Conservation (phyloP, 768 basidiomycete genomes). For the Agaricus blazei region DNA sequence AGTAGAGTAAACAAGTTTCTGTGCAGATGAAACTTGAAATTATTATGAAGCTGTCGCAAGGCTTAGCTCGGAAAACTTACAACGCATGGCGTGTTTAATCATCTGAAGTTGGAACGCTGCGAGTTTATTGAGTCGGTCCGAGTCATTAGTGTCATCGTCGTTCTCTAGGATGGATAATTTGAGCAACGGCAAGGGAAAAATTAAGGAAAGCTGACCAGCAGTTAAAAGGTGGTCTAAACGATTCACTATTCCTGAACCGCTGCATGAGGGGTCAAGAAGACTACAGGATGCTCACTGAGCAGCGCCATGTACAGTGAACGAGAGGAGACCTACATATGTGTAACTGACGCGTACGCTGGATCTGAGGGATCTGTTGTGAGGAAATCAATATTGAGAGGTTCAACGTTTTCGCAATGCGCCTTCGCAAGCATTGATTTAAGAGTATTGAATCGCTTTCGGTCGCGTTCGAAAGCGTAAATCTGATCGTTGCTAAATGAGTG, state of each 20-base stretch:
- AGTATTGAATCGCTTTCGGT: conserved; percentile 75
- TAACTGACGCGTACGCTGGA: conserved; percentile 55
- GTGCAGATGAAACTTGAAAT: conserved; percentile 63
- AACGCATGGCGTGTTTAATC: conserved; percentile 94
- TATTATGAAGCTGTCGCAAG: not conserved
- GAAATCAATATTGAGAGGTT: conserved; percentile 78
- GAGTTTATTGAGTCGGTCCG: conserved; percentile 76
- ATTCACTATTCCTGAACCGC: conserved; percentile 90
- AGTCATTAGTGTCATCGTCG: conserved; percentile 51
- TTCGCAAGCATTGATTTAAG: conserved; percentile 82
- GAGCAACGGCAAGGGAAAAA: not conserved
- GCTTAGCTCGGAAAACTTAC: conserved; percentile 35
- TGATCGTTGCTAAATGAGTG: conserved; percentile 17
- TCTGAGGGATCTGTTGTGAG: conserved; percentile 69
- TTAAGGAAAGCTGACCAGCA: conserved; percentile 43
- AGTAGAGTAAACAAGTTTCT: conserved; percentile 94
- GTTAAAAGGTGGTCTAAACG: conserved; percentile 81
- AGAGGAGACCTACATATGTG: conserved; percentile 71
- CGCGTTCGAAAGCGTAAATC: conserved; percentile 88
- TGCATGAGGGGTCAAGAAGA: conserved; percentile 93
- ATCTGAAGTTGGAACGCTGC: conserved; percentile 86
- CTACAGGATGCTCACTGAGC: conserved; percentile 30
- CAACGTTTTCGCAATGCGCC: conserved; percentile 79
- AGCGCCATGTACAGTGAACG: not conserved
- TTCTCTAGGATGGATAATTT: conserved; percentile 31